phyloP scores from a whole-genome alignment of 768 basidiomycete genomes.

The Xerocomus brunneocitrinus region DNA sequence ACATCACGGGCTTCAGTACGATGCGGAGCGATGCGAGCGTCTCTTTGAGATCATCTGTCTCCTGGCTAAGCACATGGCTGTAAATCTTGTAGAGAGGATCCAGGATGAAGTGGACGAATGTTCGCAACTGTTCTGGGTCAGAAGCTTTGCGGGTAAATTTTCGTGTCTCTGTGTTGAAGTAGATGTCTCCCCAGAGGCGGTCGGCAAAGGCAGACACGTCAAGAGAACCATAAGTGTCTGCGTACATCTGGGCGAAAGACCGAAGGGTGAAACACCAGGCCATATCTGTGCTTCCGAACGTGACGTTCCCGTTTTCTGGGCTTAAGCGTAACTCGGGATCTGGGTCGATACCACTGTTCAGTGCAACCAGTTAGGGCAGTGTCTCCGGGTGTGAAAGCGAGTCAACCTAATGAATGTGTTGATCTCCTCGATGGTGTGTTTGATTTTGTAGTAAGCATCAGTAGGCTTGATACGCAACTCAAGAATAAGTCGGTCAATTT shows the following conservation, averaged over 20 bases:
- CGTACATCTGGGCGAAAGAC: constrained; percentile 96
- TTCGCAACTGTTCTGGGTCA: constrained; percentile 69
- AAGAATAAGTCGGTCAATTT: constrained; percentile 94
- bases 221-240: constrained; percentile 82
- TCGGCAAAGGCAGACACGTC: constrained; percentile 84
- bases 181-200: constrained; percentile 97
- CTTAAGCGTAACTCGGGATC: constrained; percentile 85
- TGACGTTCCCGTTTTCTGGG: constrained; percentile 94
- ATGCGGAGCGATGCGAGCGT: constrained; percentile 80
- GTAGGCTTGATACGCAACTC: constrained; percentile 93
- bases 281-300: constrained; percentile 97
- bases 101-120: constrained; percentile 94
- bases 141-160: constrained; percentile 86
- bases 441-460: constrained; percentile 98
- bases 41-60: constrained; percentile 78
- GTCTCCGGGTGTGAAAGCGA: neutral
- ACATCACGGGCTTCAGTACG: constrained; percentile 85
- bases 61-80: constrained; percentile 90
- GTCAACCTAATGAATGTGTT: constrained; percentile 90
- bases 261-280: constrained; percentile 94
- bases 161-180: constrained; percentile 77
- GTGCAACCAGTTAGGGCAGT: neutral
- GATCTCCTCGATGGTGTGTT: constrained; percentile 97
- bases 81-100: constrained; percentile 98
- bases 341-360: constrained; percentile 70